Conservation (phyloP, 2,329 filamentous ascomycete species). For the Botryosphaeria dothidea region DNA sequence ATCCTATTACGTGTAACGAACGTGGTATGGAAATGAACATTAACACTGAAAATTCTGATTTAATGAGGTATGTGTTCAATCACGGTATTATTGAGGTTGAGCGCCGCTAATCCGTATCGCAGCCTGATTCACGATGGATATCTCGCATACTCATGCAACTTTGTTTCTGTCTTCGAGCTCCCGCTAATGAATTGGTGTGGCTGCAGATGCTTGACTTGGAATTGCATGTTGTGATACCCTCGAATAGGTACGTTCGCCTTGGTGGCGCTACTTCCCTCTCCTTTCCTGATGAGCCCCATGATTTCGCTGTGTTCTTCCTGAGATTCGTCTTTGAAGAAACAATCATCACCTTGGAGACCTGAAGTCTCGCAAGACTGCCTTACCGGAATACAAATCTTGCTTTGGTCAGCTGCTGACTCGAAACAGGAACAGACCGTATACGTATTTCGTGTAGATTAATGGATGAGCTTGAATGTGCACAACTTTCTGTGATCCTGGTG, state of each 20-base stretch:
- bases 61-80: slow-evolving; percentile 58
- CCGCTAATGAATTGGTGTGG: slow-evolving; percentile 19
- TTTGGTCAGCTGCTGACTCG: not conserved
- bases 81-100: not conserved
- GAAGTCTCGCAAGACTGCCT: slow-evolving; percentile 35
- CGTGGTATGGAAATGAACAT: slow-evolving; percentile 56
- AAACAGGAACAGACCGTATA: not conserved
- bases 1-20: slow-evolving; percentile 54
- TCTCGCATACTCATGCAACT: not conserved
- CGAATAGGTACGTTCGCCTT: not conserved
- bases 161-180: slow-evolving; percentile 23
- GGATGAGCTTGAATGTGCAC: not conserved
- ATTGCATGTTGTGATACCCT: slow-evolving; percentile 20
- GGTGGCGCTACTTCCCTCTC: slow-evolving; percentile 20
- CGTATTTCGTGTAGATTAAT: not conserved
- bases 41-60: slow-evolving; percentile 69
- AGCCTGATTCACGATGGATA: slow-evolving; percentile 42
- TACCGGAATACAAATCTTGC: not conserved
- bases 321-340: slow-evolving; percentile 60
- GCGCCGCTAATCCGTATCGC: slow-evolving; percentile 26
- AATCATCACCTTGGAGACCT: slow-evolving; percentile 68
- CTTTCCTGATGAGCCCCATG: slow-evolving; percentile 59
- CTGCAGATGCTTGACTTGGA: not conserved
- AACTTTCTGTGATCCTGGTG: not conserved
- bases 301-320: slow-evolving; percentile 68